Conservation (phyloP, 2,329 filamentous ascomycete genomes). For the Monosporascus sp. region DNA sequence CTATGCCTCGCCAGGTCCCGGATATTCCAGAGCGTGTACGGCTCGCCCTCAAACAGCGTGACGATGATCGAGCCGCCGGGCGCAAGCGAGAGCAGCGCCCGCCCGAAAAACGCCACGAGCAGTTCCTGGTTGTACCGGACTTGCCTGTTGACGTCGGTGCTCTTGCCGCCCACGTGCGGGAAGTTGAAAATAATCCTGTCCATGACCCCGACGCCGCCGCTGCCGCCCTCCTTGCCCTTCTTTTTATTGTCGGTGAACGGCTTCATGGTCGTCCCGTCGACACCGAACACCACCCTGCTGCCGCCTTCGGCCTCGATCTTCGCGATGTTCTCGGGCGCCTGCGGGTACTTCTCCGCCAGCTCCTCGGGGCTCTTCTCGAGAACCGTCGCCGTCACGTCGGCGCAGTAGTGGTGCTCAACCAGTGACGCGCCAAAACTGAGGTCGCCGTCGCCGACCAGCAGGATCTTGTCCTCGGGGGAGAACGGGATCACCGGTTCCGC, state of each 20-base stretch:
- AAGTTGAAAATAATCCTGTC: slow-evolving; percentile 93
- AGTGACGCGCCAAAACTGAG: slow-evolving; percentile 71
- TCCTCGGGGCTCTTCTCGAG: slow-evolving; percentile 53
- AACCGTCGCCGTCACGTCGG: slow-evolving; percentile 63
- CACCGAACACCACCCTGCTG: slow-evolving; percentile 48
- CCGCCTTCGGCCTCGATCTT: slow-evolving; percentile 40
- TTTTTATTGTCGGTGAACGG: slow-evolving; percentile 35
- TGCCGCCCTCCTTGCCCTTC: slow-evolving; percentile 21
- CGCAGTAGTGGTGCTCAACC: slow-evolving; percentile 59
- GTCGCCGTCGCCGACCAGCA: slow-evolving; percentile 76
- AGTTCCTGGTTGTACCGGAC: slow-evolving; percentile 86
- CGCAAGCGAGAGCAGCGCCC: slow-evolving; percentile 46
- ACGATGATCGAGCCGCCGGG: slow-evolving; percentile 64
- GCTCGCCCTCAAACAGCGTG: slow-evolving; percentile 87
- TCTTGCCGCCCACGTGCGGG: slow-evolving; percentile 88
- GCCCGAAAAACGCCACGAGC: slow-evolving; percentile 62
- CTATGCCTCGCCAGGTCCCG: slow-evolving; percentile 77
- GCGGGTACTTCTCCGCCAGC: slow-evolving; percentile 69
- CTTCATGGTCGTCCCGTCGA: slow-evolving; percentile 64
- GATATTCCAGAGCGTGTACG: slow-evolving; percentile 95
- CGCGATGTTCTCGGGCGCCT: slow-evolving; percentile 55
- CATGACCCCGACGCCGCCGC: slow-evolving; percentile 40
- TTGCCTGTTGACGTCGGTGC: slow-evolving; percentile 89
- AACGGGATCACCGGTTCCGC: slow-evolving; percentile 61
- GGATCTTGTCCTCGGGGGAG: slow-evolving; percentile 58